A percentile compares a stretch with the other conserved stretches of the same genome.
phyloP scores from a whole-genome alignment of 2,329 filamentous ascomycete species.

The Fusarium avenaceum region DNA sequence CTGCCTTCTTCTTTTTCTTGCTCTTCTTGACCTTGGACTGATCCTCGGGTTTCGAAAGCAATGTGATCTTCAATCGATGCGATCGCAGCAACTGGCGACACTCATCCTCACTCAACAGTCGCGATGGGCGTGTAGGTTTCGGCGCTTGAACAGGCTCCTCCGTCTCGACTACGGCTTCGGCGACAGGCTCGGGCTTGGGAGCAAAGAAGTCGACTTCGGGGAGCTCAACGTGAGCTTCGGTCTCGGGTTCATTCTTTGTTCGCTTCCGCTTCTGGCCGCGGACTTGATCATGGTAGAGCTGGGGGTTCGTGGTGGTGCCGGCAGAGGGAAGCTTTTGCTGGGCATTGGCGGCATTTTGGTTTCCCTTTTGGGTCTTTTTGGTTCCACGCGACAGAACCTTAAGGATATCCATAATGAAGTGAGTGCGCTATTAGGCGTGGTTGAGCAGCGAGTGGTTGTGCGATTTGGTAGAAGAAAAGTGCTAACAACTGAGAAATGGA shows the following conservation, averaged over 20 bases:
- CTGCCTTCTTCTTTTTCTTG: slow-evolving; percentile 67
- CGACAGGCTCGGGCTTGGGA: slow-evolving; percentile 55
- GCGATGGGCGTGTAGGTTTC: slow-evolving; percentile 49
- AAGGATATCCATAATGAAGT: slow-evolving; percentile 74
- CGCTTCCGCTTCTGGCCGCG: slow-evolving; percentile 70
- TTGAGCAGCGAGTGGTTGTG: slow-evolving; percentile 13
- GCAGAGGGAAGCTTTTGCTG: slow-evolving; percentile 71
- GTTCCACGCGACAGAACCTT: slow-evolving; percentile 79
- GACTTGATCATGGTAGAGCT: slow-evolving; percentile 74
- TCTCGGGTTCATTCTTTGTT: slow-evolving; percentile 54
- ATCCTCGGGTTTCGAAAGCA: slow-evolving; percentile 70
- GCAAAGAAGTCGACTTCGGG: slow-evolving; percentile 73
- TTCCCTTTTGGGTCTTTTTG: slow-evolving; percentile 64
- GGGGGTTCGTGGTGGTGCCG: slow-evolving; percentile 74
- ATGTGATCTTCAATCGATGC: slow-evolving; percentile 86
- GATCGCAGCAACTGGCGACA: slow-evolving; percentile 80
- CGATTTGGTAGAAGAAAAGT: slow-evolving; percentile 35
- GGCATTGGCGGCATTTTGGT: slow-evolving; percentile 49
- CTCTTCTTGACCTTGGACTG: slow-evolving; percentile 65
- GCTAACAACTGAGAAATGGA: slow-evolving; percentile 28
- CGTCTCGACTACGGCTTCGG: slow-evolving; percentile 51
- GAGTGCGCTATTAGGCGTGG: slow-evolving; percentile 11
- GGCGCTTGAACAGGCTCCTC: slow-evolving; percentile 46
- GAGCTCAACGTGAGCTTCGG: slow-evolving; percentile 51
- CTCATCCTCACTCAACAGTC: slow-evolving; percentile 73